Conservation (phyloP, 2,329 filamentous ascomycete species). For the Pseudovirgaria hyperparasitica region DNA sequence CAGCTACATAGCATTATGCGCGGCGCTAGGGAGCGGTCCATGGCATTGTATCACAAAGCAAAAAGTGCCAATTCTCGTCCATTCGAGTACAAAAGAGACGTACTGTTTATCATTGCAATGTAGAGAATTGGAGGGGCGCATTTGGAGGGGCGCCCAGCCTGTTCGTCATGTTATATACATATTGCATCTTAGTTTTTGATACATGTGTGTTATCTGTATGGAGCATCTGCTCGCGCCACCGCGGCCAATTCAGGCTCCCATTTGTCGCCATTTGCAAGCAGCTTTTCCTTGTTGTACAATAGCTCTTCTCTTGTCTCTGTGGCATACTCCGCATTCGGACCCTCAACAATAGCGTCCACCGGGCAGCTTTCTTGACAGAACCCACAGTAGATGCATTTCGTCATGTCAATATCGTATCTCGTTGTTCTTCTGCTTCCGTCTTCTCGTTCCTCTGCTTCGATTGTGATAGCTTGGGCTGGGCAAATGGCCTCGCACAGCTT, state of each 20-base stretch:
- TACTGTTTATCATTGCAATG: too few relatives aligned
- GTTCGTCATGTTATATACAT: neutral
- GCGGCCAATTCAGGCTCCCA: constrained; percentile 98
- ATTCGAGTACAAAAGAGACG: too few relatives aligned
- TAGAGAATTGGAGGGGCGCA: too few relatives aligned
- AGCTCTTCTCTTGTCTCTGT: constrained; percentile 81
- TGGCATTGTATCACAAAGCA: too few relatives aligned
- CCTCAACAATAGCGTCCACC: constrained; percentile 83
- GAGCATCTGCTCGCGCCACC: constrained; percentile 80
- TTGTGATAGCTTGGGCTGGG: constrained; percentile 96
- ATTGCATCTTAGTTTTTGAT: neutral
- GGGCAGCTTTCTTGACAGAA: constrained; percentile 99
- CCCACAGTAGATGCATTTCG: constrained; percentile 99
- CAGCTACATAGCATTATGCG: too few relatives aligned
- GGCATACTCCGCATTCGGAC: constrained; percentile 61
- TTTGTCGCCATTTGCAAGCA: constrained; percentile 57
- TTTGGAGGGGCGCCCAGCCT: too few relatives aligned
- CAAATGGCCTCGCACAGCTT: constrained; percentile 98
- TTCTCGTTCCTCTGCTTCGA: constrained; percentile 95
- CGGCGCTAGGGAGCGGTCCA: too few relatives aligned
- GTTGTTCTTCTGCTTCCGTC: constrained; percentile 93
- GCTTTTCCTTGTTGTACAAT: constrained; percentile 95
- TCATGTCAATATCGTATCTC: constrained; percentile 99
- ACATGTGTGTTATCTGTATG: constrained; percentile 46
- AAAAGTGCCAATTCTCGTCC: too few relatives aligned